A percentile compares a stretch with the other conserved stretches of the same genome.
Conservation (phyloP, 2,329 filamentous ascomycete genomes). For the Ampelomyces quisqualis region DNA sequence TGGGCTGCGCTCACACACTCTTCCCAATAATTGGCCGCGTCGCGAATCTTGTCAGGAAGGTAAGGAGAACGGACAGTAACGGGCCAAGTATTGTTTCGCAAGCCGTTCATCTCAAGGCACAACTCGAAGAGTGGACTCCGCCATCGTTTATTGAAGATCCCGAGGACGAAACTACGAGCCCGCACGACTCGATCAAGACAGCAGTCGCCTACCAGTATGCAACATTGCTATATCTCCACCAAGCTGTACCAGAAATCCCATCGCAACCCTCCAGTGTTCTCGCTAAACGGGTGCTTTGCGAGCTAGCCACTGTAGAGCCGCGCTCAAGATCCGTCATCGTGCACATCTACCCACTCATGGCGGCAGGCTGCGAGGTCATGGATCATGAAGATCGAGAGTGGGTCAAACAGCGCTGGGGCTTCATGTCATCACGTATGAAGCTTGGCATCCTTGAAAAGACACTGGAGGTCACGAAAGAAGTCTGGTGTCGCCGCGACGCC, state of each 20-base stretch:
- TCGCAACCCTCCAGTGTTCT: slow-evolving; percentile 59
- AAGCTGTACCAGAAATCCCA: slow-evolving; percentile 68
- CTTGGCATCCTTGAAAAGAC: slow-evolving; percentile 69
- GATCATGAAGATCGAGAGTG: slow-evolving; percentile 62
- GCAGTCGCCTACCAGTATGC: slow-evolving; percentile 68
- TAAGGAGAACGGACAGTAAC: slow-evolving; percentile 58
- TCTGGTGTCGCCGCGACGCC: slow-evolving; percentile 64
- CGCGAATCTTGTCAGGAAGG: slow-evolving; percentile 64
- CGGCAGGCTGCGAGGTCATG: slow-evolving; percentile 65
- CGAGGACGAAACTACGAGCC: slow-evolving; percentile 63
- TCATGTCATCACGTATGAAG: slow-evolving; percentile 62
- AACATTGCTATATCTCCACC: slow-evolving; percentile 65
- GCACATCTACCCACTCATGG: slow-evolving; percentile 69
- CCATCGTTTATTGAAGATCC: slow-evolving; percentile 60
- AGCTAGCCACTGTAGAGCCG: slow-evolving; percentile 63
- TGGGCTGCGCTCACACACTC: slow-evolving; percentile 67
- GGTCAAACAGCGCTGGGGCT: slow-evolving; percentile 63
- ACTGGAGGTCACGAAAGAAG: slow-evolving; percentile 64
- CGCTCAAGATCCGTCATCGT: slow-evolving; percentile 65
- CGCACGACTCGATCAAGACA: slow-evolving; percentile 65
- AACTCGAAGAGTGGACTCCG: slow-evolving; percentile 62
- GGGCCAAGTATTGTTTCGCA: slow-evolving; percentile 62
- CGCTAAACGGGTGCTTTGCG: slow-evolving; percentile 62
- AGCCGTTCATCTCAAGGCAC: slow-evolving; percentile 61
- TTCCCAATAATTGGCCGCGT: slow-evolving; percentile 69